A percentile compares a stretch with the other conserved stretches of the same genome.
Evolutionary conservation across 2,329 filamentous ascomycete genomes (phyloP).

Genomic region (Pochonia chlamydosporia): DNA sequence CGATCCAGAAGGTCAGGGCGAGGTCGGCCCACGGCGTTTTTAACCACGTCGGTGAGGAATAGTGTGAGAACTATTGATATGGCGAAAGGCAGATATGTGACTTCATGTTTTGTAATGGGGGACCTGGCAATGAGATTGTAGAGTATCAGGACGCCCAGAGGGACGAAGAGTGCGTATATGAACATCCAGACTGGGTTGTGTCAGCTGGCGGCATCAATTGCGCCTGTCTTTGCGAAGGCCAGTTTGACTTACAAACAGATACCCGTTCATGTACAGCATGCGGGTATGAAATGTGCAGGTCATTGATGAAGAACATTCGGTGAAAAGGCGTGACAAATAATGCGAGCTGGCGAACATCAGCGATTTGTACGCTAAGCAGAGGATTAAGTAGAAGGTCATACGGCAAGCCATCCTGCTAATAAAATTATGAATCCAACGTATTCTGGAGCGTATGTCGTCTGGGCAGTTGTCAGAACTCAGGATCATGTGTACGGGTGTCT

Average conservation of each 20-base stretch:
- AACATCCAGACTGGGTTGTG: constrained; percentile 58
- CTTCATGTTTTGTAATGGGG: constrained; percentile 73
- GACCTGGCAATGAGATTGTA: constrained; percentile 61
- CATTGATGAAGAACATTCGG: constrained; percentile 86
- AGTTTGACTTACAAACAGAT: constrained; percentile 55
- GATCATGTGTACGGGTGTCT: neutral
- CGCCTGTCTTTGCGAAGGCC: neutral
- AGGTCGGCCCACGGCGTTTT: constrained; percentile 79
- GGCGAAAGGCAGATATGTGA: constrained; percentile 73
- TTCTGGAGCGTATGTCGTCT: constrained; percentile 9
- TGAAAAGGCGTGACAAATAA: constrained; percentile 72
- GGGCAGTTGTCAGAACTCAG: neutral
- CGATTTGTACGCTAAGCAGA: constrained; percentile 4
- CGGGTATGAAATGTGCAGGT: constrained; percentile 78
- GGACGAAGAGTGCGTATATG: constrained; percentile 69
- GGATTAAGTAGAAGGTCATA: neutral
- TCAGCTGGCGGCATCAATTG: neutral
- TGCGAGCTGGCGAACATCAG: constrained; percentile 17
- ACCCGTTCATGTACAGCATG: constrained; percentile 82
- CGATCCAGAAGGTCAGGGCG: constrained; percentile 61
- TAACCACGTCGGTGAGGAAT: constrained; percentile 85
- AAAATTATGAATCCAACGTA: constrained; percentile 8
- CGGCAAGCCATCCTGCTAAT: constrained; percentile 5
- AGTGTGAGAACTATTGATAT: constrained; percentile 71
- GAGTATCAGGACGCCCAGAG: constrained; percentile 58